Base-by-base conservation (phyloP, 257 asterid species). In the Oldenlandia corymbosa region DNA sequence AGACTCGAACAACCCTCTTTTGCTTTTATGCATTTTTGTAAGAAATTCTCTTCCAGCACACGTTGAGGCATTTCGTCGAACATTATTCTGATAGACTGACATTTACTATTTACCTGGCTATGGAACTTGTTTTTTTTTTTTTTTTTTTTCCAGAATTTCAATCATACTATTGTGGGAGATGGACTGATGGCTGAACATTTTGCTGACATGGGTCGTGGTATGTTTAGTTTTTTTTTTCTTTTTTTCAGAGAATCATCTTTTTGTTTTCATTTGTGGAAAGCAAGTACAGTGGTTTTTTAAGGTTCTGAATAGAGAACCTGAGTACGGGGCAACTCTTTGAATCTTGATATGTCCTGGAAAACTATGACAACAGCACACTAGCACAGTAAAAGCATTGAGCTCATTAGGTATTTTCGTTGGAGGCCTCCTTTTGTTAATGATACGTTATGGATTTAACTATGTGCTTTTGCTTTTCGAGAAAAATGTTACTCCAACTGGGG, bases 31-130 rank as follows among this genome's bases (percentile, higher is more conserved):
- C 39, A n/a, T 45, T n/a, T 26, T 60, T 58, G 18, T 24, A 41
- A 5, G 20, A 28, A 23, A 26, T 13, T 20, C n/a, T 26, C n/a
- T 10, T 20, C 47, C 21, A 5, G 7, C 37, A 20, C 30, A 0
- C 82, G 45, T 49, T 76, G 73, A 67, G 69, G 58, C 82, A 78
- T 73, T 74, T 72, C n/a, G 51, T 78, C 87, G 64, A 73, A 76
- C 84, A 78, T 47, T 60, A 32, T 3, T 7, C 32, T 53, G 21
- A 30, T 1, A n/a, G n/a, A n/a, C n/a, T n/a, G n/a, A n/a, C n/a
- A n/a, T 63, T 17, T 39, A 17, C 24, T 64, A 49, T 24, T 49
- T 28, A 27, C 32, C 20, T 63, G 42, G 30, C 17, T 20, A 17
- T 64, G 42, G 42, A 10, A 49, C n/a, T n/a, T n/a, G n/a, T n/a